Conservation (phyloP, 441 rosid species). For the Eruca vesicaria region DNA sequence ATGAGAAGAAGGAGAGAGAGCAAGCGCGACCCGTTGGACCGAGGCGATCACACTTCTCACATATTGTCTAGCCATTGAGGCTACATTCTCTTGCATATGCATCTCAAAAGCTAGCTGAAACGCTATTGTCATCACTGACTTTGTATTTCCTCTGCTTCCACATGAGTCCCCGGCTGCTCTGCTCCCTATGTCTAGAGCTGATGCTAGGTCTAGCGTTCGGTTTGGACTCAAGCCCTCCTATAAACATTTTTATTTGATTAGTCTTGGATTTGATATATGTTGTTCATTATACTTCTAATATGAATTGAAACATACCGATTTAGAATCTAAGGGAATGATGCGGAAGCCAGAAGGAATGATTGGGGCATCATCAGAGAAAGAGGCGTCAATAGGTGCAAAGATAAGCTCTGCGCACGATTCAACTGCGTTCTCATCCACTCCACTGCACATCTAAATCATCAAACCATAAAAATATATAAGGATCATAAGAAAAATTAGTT, state of each 20-base stretch:
- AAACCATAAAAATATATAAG: neutral
- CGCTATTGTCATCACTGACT: conserved; percentile 76
- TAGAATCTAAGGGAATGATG: conserved; percentile 66
- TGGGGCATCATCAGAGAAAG: conserved; percentile 74
- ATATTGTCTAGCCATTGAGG: conserved; percentile 69
- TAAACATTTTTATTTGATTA: neutral
- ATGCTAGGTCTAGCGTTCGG: conserved; percentile 74
- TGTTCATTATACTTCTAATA: neutral
- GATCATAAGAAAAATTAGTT: neutral
- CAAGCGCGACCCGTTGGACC: conserved; percentile 69
- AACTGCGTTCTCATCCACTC: conserved; percentile 63
- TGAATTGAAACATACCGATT: conserved; percentile 38
- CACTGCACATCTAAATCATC: conserved; percentile 58
- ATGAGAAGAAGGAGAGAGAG: conserved; percentile 60
- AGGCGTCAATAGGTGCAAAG: conserved; percentile 73
- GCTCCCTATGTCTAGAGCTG: conserved; percentile 66
- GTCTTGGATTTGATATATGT: neutral
- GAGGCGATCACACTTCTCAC: conserved; percentile 65
- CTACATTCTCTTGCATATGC: conserved; percentile 65
- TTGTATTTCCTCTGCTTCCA: conserved; percentile 45
- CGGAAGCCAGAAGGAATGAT: conserved; percentile 77
- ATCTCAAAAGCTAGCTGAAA: conserved; percentile 67
- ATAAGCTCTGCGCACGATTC: conserved; percentile 65
- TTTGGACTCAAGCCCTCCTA: conserved; percentile 67
- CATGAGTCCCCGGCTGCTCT: conserved; percentile 47